These are phyloP conservation scores for Trichosporon inkin DNA, from an alignment of 1,284 basidiomycete species.

Conservation along the genomic window DNA sequence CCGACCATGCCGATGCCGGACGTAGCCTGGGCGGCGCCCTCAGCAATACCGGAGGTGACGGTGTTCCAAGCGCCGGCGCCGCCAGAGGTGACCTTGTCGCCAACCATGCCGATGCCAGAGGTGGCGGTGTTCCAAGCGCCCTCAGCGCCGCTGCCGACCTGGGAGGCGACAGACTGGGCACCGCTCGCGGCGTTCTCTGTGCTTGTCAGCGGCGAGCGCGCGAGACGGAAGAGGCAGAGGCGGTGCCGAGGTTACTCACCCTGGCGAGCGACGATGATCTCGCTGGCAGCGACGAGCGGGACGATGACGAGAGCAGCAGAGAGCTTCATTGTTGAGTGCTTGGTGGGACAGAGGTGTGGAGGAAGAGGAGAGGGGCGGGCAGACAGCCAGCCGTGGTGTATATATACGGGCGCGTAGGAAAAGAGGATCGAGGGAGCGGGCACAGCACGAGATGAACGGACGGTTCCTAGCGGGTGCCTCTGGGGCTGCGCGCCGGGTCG, in stretches of 20 bases:
- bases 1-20: constrained; percentile 12
- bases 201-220: neutral
- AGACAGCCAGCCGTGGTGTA: neutral
- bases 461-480: no score
- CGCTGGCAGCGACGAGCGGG: constrained; percentile 7
- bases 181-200: neutral
- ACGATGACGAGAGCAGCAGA: neutral
- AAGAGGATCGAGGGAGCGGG: no score
- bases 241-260: neutral
- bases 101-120: constrained; percentile 12
- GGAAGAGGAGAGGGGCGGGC: neutral
- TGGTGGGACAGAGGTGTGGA: neutral
- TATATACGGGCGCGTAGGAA: neutral
- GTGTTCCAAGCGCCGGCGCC: constrained; percentile 7
- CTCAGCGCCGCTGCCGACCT: constrained; percentile 5
- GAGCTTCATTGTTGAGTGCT: neutral
- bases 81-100: constrained; percentile 16
- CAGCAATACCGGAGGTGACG: constrained; percentile 8
- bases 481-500: no score
- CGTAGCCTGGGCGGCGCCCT: neutral
- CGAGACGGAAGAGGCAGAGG: neutral
- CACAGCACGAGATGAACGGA: no score
- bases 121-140: constrained; percentile 7
- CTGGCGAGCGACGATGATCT: neutral
- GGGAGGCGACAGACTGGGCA: neutral